Conservation (phyloP, 257 asterid genomes). For the Echium plantagineum region DNA sequence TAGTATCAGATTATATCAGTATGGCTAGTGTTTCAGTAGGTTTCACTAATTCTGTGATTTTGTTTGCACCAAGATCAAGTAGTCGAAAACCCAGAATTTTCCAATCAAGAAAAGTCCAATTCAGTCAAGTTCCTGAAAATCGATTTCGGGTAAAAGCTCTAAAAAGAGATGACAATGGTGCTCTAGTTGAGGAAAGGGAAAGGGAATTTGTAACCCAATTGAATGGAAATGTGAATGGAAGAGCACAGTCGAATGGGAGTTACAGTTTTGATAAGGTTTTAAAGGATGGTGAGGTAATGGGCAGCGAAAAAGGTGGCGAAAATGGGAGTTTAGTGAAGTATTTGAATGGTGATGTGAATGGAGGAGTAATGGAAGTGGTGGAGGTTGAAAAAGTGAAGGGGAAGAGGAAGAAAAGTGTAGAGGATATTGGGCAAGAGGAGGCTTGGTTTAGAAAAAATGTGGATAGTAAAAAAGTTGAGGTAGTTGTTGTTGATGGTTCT, state of each 20-base stretch:
- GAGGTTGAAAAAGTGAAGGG: slow-evolving; percentile 25
- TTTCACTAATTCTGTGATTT: slow-evolving; percentile 21
- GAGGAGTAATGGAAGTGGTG: slow-evolving; percentile 19
- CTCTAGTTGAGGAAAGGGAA: slow-evolving; percentile 37
- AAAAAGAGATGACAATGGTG: slow-evolving; percentile 31
- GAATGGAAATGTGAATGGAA: slow-evolving; percentile 40
- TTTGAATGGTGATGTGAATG: slow-evolving; percentile 47
- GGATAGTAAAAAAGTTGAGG: slow-evolving; percentile 42
- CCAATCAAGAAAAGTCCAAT: slow-evolving; percentile 15
- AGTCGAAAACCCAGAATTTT: slow-evolving; percentile 31
- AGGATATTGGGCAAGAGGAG: slow-evolving; percentile 85
- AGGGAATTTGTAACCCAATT: slow-evolving; percentile 24
- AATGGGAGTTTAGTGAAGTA: slow-evolving; percentile 35
- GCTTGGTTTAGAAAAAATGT: slow-evolving; percentile 61
- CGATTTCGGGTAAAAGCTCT: slow-evolving; percentile 19
- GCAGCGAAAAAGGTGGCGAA: slow-evolving; percentile 23
- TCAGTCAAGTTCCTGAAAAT: slow-evolving; percentile 13
- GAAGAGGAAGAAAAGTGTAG: slow-evolving; percentile 41
- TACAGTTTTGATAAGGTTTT: slow-evolving; percentile 1
- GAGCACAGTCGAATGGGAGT: slow-evolving; percentile 4
- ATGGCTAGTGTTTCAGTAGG: slow-evolving; percentile 37
- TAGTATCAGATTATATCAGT: background rate
- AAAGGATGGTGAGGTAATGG: slow-evolving; percentile 20
- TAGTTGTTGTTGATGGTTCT: slow-evolving; percentile 10
- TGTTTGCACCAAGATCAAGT: slow-evolving; percentile 33